Conservation (phyloP, 2,329 filamentous ascomycete species). For the Botryosphaeria dothidea region DNA sequence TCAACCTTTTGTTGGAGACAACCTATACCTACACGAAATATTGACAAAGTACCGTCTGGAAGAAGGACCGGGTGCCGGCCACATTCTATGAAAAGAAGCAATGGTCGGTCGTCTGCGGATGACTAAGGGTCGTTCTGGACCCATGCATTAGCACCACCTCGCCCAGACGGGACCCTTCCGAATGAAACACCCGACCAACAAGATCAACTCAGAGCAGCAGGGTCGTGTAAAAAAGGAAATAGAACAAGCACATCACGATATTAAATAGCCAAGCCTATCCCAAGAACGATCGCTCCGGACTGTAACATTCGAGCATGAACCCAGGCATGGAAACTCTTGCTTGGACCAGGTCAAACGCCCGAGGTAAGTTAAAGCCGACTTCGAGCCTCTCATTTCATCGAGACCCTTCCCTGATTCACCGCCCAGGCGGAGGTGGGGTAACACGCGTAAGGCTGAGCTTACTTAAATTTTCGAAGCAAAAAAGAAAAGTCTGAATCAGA, state of each 20-base stretch:
- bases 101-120: background rate
- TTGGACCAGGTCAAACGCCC: background rate
- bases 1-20: background rate
- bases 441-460: constrained; percentile 1
- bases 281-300: background rate
- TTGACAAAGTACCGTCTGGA: background rate
- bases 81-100: background rate
- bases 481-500: background rate
- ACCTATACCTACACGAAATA: background rate
- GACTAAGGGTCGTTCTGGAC: background rate
- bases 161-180: background rate
- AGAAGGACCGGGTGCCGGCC: background rate
- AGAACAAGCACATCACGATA: background rate
- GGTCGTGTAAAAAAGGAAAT: background rate
- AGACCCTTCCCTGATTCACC: background rate
- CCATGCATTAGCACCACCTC: background rate
- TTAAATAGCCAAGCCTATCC: background rate
- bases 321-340: background rate
- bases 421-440: background rate
- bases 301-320: background rate
- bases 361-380: background rate
- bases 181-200: background rate
- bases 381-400: background rate
- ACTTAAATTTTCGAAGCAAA: background rate
- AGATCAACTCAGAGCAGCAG: background rate